phyloP scores from a whole-genome alignment of 2,329 filamentous ascomycete genomes.

The Diaporthe australafricana region DNA sequence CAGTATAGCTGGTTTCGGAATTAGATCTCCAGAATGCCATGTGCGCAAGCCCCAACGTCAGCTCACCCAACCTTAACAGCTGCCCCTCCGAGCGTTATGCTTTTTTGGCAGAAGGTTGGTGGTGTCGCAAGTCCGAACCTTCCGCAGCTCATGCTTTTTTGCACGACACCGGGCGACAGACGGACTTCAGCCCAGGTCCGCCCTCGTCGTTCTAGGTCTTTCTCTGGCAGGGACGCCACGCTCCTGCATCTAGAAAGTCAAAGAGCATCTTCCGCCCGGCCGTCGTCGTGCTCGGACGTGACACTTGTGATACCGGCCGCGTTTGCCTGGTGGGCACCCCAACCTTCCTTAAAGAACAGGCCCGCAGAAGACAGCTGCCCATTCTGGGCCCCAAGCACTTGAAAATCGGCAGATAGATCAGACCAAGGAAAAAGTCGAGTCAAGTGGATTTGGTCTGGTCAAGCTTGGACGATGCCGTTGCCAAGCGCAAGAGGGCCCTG shows the following conservation, averaged over 20 bases:
- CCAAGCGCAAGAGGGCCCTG: slow-evolving; percentile 18
- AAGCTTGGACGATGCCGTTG: slow-evolving; percentile 23
- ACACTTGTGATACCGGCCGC: slow-evolving; percentile 19
- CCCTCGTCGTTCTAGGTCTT: slow-evolving; percentile 8
- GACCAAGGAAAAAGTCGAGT: slow-evolving; percentile 5
- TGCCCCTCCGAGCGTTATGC: background rate
- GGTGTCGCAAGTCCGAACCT: slow-evolving; percentile 25
- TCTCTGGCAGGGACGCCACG: slow-evolving; percentile 11
- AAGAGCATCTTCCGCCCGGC: slow-evolving; percentile 11
- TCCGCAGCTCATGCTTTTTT: slow-evolving; percentile 3
- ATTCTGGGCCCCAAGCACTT: slow-evolving; percentile 27
- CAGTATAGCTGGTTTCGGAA: slow-evolving; percentile 17
- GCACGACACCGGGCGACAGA: slow-evolving; percentile 22
- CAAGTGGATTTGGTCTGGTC: background rate
- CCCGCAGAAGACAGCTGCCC: slow-evolving; percentile 18
- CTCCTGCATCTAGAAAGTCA: slow-evolving; percentile 16
- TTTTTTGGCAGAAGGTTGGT: slow-evolving; percentile 5
- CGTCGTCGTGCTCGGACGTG: slow-evolving; percentile 21
- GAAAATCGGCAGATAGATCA: slow-evolving; percentile 33
- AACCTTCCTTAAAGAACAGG: background rate
- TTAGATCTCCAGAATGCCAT: background rate
- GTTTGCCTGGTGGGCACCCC: background rate
- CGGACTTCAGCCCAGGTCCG: slow-evolving; percentile 8
- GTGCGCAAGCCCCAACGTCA: slow-evolving; percentile 17
- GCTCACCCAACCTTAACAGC: background rate